phyloP scores from a whole-genome alignment of 2,329 filamentous ascomycete genomes.

The Xylaria sp. region DNA sequence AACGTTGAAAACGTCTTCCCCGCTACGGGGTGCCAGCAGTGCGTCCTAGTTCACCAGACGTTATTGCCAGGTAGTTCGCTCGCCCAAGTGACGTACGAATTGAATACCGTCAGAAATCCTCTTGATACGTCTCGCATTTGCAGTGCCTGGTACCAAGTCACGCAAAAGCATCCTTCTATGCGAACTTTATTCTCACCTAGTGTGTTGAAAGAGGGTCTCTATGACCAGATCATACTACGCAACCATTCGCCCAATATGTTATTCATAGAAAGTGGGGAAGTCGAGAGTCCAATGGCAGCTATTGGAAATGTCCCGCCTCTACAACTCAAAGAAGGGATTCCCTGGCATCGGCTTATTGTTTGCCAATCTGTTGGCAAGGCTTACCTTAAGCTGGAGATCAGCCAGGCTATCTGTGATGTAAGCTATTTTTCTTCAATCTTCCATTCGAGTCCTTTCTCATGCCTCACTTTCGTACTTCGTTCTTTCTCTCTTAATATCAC shows the following conservation, averaged over 20 bases:
- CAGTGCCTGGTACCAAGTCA: conserved; percentile 62
- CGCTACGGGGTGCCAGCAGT: conserved; percentile 61
- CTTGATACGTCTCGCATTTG: conserved; percentile 60
- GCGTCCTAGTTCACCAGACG: conserved; percentile 60
- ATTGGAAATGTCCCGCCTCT: conserved; percentile 58
- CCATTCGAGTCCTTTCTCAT: not conserved
- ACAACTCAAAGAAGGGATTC: conserved; percentile 52
- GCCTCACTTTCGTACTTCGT: not conserved
- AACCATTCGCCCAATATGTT: conserved; percentile 63
- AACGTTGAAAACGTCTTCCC: conserved; percentile 64
- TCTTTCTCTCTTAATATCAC: not conserved
- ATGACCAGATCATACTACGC: conserved; percentile 62
- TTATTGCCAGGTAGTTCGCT: conserved; percentile 56
- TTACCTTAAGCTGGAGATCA: conserved; percentile 62
- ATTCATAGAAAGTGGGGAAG: conserved; percentile 60
- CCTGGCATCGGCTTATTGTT: conserved; percentile 63
- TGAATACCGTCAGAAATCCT: conserved; percentile 53
- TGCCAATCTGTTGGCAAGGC: conserved; percentile 59
- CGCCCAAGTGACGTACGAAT: conserved; percentile 60
- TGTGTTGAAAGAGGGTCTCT: conserved; percentile 60
- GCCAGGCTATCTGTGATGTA: conserved; percentile 63
- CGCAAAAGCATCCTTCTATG: conserved; percentile 58
- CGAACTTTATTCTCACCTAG: conserved; percentile 65
- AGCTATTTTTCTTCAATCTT: conserved; percentile 10
- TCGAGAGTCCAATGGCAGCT: conserved; percentile 54